Evolutionary conservation across 352 stramenopile genomes (phyloP), one percentile per base, ranked within the genome.

Genomic region (Chrysophaeum taylorii): DNA sequence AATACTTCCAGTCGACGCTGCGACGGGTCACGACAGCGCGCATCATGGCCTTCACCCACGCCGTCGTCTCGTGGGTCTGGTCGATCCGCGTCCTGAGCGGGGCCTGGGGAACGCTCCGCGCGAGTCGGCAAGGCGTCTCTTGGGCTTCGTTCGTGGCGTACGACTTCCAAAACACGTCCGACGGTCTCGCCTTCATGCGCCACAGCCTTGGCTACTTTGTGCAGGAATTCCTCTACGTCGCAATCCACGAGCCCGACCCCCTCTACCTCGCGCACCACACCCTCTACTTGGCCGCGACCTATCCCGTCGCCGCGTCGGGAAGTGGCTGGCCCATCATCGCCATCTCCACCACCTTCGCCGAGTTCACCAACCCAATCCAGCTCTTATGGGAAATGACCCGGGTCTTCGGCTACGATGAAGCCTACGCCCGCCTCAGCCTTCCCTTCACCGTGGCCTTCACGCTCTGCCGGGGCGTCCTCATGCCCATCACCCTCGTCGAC

Each of bases 321-420:
- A 7, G 25, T 25, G 52, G 52, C n/a, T 63, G 52, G 52, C 27
- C 52, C 52, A 63, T 63, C 27, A n/a, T 63, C 27, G 33, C 27
- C 52, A 15, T 38, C 52, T 25, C 52, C 9, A 63, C 52, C 5
- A 15, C 39, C 27, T n/a, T 63, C 52, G 52, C 52, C 4, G 52
- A 63, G 52, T 9, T 38, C 5, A 63, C 52, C 27, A 63, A 63
- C 52, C 52, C 52, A 33, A 7, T 63, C 25, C 52, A 63, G 52
- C 9, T 63, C 5, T 14, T 15, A 25, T 63, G 52, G 52, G 52
- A 63, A 33, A 36, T 63, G 27, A 33, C 52, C 4, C 14, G 25
- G 27, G 52, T 33, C 25, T 63, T 63, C 29, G 25, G 52, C 7
- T 9, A 15, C 7, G 7, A 9, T 5, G 27, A 38, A 7, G 7